phyloP scores from a whole-genome alignment of 768 basidiomycete species.

The Naganishia onofrii region DNA sequence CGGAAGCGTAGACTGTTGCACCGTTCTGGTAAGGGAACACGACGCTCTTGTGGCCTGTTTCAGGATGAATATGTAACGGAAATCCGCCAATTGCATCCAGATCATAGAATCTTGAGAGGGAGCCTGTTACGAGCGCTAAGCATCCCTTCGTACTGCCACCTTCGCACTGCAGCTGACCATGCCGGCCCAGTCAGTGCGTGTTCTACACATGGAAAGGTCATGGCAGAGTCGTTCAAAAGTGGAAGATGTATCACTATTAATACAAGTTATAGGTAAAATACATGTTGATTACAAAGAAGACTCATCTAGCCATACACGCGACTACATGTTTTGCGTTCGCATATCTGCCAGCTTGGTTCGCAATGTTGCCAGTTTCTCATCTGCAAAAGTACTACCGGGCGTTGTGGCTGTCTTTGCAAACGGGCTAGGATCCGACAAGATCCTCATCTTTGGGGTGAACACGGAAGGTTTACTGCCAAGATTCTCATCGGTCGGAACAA shows the following conservation, averaged over 20 bases:
- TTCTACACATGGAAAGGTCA: too few species aligned
- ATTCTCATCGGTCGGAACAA: slow-evolving; percentile 18
- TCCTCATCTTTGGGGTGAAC: slow-evolving; percentile 23
- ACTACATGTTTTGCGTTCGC: slow-evolving; percentile 41
- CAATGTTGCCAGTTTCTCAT: slow-evolving; percentile 30
- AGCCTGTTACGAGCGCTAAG: too few species aligned
- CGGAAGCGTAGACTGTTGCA: too few species aligned
- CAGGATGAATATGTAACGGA: too few species aligned
- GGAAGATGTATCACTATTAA: neutral
- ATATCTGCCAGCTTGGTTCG: slow-evolving; percentile 48
- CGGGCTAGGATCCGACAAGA: slow-evolving; percentile 7
- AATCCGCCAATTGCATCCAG: too few species aligned
- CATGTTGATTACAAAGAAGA: neutral
- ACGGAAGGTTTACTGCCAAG: slow-evolving; percentile 8
- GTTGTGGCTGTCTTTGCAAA: slow-evolving; percentile 4
- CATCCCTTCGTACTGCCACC: too few species aligned
- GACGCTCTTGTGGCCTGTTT: too few species aligned
- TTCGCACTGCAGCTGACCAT: too few species aligned
- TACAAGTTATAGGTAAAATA: neutral
- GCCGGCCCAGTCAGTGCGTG: too few species aligned
- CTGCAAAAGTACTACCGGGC: slow-evolving; percentile 7
- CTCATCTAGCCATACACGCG: neutral
- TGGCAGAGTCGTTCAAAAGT: neutral
- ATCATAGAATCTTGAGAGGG: too few species aligned
- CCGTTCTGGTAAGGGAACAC: too few species aligned